Base-by-base conservation (phyloP, 1,284 basidiomycete species). In the Pterula multifida region DNA sequence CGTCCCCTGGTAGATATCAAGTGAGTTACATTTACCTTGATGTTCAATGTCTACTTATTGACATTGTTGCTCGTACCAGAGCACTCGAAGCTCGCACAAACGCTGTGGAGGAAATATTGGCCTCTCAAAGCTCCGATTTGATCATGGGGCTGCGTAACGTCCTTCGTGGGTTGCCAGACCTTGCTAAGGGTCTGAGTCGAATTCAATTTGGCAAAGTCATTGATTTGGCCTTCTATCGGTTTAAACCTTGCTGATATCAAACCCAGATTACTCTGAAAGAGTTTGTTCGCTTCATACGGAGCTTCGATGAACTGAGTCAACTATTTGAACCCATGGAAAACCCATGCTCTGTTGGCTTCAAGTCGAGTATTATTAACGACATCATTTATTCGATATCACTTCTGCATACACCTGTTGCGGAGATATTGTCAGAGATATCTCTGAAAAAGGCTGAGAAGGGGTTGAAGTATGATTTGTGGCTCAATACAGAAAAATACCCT, bases 151-250 rank as follows among this genome's bases (percentile, higher is more conserved):
- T 97, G 26, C 80, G 88, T 11, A 72, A 79, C 36, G 64, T 86
- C 11, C 67, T 96, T 45, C 82, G 71, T 58, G 78, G 78, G 47
- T 70, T 95, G 23, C 93, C 93, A 0, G 94, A 98, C 62, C 78
- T 98, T 35, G 86, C 90, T 1, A 85, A 81, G 57, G 95, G 95
- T 0, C 68, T 98, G 12, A 89, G 85, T 52, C 72, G 91, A 25
- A 86, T 98, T 47, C 90, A 93, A 59, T 95, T 96, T 19, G 45
- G 45, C 45, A 47, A 28, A 23, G 22, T 47, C 45, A 28, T 4
- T 47, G 4, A 24, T 6, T 59, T 85, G 87, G 47, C 88, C 92
- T 66, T 87, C 86, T 51, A 49, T 46, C 3, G 2, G 19, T 22
- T 36, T 48, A 21, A 51, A 45, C 47, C 19, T 49, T 49, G 17